Evolutionary conservation across 768 basidiomycete genomes (phyloP), one percentile per base, ranked within the genome.

Genomic region (Tephrocybe sp.): DNA sequence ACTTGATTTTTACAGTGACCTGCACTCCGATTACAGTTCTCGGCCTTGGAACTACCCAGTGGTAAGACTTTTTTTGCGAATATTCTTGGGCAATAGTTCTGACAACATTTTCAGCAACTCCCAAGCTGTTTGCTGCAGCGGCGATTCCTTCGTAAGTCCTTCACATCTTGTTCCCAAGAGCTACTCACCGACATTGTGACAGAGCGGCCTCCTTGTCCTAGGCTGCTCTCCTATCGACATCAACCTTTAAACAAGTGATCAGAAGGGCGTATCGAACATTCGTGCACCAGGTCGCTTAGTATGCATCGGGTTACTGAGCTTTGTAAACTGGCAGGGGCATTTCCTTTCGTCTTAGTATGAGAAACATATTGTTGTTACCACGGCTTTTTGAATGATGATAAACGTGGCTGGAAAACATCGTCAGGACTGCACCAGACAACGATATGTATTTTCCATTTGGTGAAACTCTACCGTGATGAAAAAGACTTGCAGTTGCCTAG

Each of bases 61-160:
- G 56, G 49, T 49, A 47, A 43, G 4, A 25, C 36, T 39, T 13
- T 7, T 37, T 13, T 6, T 22, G 5, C 18, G 13, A n/a, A n/a
- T n/a, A n/a, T n/a, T n/a, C 31, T 16, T 5, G 12, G 3, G 9
- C 15, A 32, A n/a, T 18, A 28, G 13, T 12, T 24, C 22, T 5
- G 32, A 3, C 2, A 24, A 28, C 36, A 35, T 48, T 18, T 34
- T 18, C n/a, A 55, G 59, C 51, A 48, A 40, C 27, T 35, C 39
- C 11, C 60, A 61, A 43, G 44, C 57, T 21, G 60, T 53, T 44
- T 61, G 60, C 51, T 61, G 60, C 53, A 36, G 40, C 13, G 50
- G 51, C 12, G 50, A 60, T 41, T 44, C 22, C 48, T 58, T 60
- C 44, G 59, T 60, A 27, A 46, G 59, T 53, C 18, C n/a, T 13